Evolutionary conservation across 805 yeast genomes (phyloP), one percentile per base, ranked within the genome.

Genomic region (Starmerella roubikii): DNA sequence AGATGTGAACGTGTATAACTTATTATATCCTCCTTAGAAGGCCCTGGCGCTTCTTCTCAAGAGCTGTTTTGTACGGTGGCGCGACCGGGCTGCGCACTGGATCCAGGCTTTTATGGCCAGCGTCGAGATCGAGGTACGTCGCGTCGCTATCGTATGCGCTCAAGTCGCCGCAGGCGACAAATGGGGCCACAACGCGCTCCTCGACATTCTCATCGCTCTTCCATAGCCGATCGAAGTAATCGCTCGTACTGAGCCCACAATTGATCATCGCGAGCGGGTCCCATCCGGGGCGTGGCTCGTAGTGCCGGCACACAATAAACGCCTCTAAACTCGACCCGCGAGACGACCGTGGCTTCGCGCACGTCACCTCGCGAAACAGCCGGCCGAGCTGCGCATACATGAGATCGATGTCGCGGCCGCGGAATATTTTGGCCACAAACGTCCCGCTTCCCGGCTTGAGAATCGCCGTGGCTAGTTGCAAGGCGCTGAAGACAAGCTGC

Each of bases 51-150:
- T 82, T 84, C 71, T 82, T 65, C 55, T 84, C 94, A 41, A 91
- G 61, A 0, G 97, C 98, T 41, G 74, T 72, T 61, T 88, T 88
- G 60, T 91, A 91, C 1, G 98, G 96, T 1, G 98, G 98, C 24
- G 94, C 91, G 1, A 95, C 86, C 8, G 98, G 98, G 57, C 75
- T 67, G 54, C 91, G 97, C 10, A 91, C 93, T 0, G 98, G 98
- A 49, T 84, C 93, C 44, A 91, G 61, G 42, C 84, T 76, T 17
- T 37, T 39, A 21, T 45, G 37, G 23, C 55, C 48, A 6, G 61
- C 57, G 16, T 56, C 58, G 23, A 72, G 75, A 28, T 76, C 54
- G 3, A 52, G 59, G 55, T 91, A 91, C 0, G 97, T 88, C 0
- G 98, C 98, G 60, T 91, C 98, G 0, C 95, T 82, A 57, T 91